These are phyloP conservation scores for Fusarium siculi DNA, from an alignment of 2,329 filamentous ascomycete genomes.

Conservation along the genomic window DNA sequence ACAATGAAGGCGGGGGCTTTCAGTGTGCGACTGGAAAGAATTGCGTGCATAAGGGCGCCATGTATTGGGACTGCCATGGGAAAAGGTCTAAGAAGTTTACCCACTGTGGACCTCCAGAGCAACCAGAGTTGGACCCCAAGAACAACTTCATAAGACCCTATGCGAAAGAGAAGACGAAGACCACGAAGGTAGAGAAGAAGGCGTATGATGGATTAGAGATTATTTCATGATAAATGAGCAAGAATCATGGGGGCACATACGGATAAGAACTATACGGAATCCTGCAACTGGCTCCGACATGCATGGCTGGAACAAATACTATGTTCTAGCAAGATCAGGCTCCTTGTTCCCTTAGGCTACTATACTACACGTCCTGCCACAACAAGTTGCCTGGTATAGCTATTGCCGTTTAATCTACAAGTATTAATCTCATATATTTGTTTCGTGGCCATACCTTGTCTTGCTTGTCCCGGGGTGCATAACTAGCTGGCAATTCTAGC, in stretches of 20 bases:
- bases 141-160: neutral
- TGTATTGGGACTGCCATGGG: neutral
- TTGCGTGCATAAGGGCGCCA: neutral
- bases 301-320: neutral
- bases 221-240: neutral
- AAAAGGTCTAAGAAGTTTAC: neutral
- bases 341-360: neutral
- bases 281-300: neutral
- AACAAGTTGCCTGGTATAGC: neutral
- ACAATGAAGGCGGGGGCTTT: neutral
- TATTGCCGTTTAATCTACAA: neutral
- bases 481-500: neutral
- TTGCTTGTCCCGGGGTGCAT: constrained; percentile 4
- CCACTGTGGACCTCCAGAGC: neutral
- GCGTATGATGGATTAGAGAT: neutral
- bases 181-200: neutral
- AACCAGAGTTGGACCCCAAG: neutral
- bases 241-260: neutral
- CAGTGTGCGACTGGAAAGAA: neutral
- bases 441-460: neutral
- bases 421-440: neutral
- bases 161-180: neutral
- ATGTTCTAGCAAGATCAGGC: neutral
- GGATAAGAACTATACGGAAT: neutral
- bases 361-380: neutral